phyloP scores from a whole-genome alignment of 1,139 yeast species.

The Yamadazyma spencermartinsiae region DNA sequence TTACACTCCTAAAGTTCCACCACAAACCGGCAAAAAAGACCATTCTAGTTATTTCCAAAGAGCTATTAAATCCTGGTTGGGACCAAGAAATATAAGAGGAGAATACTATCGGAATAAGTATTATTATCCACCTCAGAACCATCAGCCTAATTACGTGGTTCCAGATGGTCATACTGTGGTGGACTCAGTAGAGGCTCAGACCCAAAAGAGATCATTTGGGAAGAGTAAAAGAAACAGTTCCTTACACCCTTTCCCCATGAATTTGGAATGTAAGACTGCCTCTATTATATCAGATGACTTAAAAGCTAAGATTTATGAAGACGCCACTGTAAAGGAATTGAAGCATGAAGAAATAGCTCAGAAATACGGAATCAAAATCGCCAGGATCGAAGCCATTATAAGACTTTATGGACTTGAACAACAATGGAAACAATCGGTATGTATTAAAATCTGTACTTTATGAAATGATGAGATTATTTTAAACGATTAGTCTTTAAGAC shows the following conservation, averaged over 20 bases:
- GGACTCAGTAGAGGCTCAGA: constrained; percentile 12
- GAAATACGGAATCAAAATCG: constrained; percentile 75
- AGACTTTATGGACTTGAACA: constrained; percentile 66
- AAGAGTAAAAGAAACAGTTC: constrained; percentile 28
- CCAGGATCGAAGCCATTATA: constrained; percentile 83
- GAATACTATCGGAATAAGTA: constrained; percentile 79
- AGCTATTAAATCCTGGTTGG: constrained; percentile 59
- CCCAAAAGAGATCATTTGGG: constrained; percentile 13
- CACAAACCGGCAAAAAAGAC: constrained; percentile 30
- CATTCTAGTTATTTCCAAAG: constrained; percentile 27
- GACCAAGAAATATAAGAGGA: constrained; percentile 83
- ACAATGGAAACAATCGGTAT: constrained; percentile 59
- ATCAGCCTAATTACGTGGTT: constrained; percentile 72
- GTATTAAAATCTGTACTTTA: constrained; percentile 28
- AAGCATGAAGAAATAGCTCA: constrained; percentile 77
- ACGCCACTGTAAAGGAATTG: constrained; percentile 50
- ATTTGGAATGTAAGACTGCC: constrained; percentile 69
- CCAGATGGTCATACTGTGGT: constrained; percentile 52
- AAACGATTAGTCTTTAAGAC: constrained; percentile 87
- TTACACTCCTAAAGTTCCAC: constrained; percentile 26
- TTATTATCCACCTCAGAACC: constrained; percentile 69
- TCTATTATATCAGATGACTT: constrained; percentile 56
- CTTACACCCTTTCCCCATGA: constrained; percentile 79
- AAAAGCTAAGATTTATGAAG: constrained; percentile 60
- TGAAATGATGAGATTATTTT: constrained; percentile 26